Evolutionary conservation across 768 basidiomycete species (phyloP).

Genomic region (Hypholoma sublateritium): DNA sequence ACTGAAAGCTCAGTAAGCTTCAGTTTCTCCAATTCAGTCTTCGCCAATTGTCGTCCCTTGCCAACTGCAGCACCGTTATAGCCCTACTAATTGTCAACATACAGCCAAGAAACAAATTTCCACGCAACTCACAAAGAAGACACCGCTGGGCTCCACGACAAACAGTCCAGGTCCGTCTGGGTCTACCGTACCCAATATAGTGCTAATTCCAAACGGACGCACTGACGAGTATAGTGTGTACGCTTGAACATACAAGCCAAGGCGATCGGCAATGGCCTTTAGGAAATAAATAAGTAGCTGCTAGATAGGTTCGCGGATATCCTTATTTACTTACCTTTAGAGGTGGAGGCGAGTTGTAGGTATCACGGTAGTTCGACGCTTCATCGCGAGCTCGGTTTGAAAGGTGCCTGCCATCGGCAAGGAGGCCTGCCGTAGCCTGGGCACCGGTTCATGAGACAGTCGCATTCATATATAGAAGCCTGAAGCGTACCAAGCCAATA

Average conservation of each 20-base stretch:
- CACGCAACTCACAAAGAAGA: conserved; percentile 68
- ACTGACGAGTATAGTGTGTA: conserved; percentile 99
- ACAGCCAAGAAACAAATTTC: not conserved
- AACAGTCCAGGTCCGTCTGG: conserved; percentile 84
- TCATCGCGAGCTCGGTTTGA: conserved; percentile 85
- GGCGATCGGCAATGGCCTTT: conserved; percentile 59
- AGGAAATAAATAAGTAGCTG: not conserved
- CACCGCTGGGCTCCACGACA: conserved; percentile 93
- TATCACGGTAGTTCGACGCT: conserved; percentile 69
- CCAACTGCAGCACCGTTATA: conserved; percentile 97
- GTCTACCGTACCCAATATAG: conserved; percentile 88
- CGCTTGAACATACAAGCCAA: conserved; percentile 88
- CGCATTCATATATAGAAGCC: not conserved
- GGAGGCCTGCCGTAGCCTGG: conserved; percentile 89
- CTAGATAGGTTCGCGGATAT: not conserved
- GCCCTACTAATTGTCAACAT: conserved; percentile 50
- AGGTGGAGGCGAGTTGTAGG: conserved; percentile 70
- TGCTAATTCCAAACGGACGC: conserved; percentile 93
- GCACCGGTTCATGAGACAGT: not conserved
- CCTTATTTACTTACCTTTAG: conserved; percentile 60
- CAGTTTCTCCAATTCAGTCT: conserved; percentile 97
- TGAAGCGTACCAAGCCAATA: conserved; percentile 74
- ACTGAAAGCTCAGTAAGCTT: conserved; percentile 78
- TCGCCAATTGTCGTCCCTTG: conserved; percentile 96
- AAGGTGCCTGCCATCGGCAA: conserved; percentile 91